Base-by-base conservation (phyloP, 163 green algal genomes). In the Scenedesmus sp. region DNA sequence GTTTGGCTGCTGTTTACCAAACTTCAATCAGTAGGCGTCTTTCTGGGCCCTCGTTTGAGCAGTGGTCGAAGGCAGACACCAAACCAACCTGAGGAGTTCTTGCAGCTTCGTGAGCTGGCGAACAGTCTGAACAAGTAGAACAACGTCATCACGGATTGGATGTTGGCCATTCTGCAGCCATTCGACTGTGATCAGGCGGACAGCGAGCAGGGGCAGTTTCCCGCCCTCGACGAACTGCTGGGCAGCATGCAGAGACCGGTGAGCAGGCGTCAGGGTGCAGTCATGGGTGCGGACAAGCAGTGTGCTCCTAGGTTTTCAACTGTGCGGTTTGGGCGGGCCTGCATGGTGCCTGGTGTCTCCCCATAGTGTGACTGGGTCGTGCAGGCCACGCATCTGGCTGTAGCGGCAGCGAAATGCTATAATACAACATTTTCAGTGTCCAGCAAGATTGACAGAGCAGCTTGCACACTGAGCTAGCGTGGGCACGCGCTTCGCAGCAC, bases 181-280 rank as follows among this genome's bases (percentile, higher is more conserved):
- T 79, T 79, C 23, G 12, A 52, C 7, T 12, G 70, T 52, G 70
- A 79, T 79, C 70, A 52, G 70, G 70, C 23, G 0, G 70, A 79
- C 23, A 79, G 23, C 23, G 70, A 79, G 70, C 70, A 79, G 70
- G 23, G 70, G 23, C 70, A 79, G 70, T 79, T 79, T 79, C 70
- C 70, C 70, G 70, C 70, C 23, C 70, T 79, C 70, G 70, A 79
- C 70, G 70, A 79, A 79, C 70, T 79, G 70, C 70, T 79, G 70
- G 70, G 70, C 20, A 79, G 70, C 70, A 52, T 79, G 70, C 70
- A 52, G 23, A 79, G 20, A 7, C 70, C 20, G 70, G 70, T 79
- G 70, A 79, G 70, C 23, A 79, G 70, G 5, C 70, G 1, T 52
- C 4, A 6, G 70, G 23, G 46, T 79, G 23, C 5, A 23, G 16